Conservation (phyloP, 202 grass and related monocot genomes). For the Panicum virgatum region DNA sequence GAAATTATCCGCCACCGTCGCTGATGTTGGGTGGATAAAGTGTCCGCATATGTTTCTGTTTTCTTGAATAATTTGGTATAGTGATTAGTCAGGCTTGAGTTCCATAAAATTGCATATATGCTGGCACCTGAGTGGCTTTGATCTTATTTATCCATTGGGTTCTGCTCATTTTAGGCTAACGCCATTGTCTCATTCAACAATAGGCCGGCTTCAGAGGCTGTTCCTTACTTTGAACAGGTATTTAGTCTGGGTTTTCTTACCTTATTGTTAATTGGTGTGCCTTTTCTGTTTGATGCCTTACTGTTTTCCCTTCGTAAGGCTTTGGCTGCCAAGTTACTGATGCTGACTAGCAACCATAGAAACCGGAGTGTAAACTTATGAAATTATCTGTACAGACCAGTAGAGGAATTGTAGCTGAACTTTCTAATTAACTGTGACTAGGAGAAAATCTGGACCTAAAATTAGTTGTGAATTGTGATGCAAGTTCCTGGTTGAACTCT, state of each 20-base stretch:
- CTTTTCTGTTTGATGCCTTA: background rate
- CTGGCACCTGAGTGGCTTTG: background rate
- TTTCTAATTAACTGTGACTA: background rate
- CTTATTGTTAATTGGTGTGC: conserved; percentile 7
- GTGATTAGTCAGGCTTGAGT: background rate
- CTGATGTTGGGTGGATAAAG: background rate
- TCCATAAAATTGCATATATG: background rate
- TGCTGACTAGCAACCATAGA: background rate
- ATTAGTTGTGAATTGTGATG: background rate
- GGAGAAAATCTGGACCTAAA: background rate
- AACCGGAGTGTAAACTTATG: background rate
- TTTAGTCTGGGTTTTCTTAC: conserved; percentile 10
- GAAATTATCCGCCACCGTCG: too few relatives aligned
- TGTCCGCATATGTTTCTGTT: background rate
- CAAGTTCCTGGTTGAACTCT: background rate
- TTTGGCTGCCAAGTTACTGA: background rate
- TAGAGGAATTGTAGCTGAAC: background rate
- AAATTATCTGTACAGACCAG: background rate
- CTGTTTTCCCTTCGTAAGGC: background rate
- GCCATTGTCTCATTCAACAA: conserved; percentile 98
- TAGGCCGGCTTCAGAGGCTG: conserved; percentile 82
- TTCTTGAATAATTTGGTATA: background rate
- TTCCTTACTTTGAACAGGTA: conserved; percentile 98
- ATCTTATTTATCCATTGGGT: conserved; percentile 19
- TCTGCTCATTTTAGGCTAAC: conserved; percentile 71